These are phyloP conservation scores for Brasenia schreberi DNA, from an alignment of 164 flowering plant genomes.

Conservation along the genomic window DNA sequence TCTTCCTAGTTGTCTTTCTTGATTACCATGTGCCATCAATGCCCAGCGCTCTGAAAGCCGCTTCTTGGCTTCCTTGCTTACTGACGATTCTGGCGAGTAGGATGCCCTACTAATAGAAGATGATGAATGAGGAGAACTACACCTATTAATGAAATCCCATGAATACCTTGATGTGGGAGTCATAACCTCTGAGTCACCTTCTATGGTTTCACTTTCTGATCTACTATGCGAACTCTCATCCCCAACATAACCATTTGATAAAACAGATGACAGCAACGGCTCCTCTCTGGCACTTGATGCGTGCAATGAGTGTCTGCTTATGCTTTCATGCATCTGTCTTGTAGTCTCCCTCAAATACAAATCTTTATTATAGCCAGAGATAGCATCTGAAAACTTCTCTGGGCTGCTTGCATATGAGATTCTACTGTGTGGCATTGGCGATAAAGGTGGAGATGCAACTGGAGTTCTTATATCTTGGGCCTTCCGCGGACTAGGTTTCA, in stretches of 20 bases:
- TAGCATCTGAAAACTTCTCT: slow-evolving; percentile 24
- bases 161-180: slow-evolving; percentile 76
- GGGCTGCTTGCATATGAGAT: background rate
- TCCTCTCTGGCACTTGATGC: slow-evolving; percentile 29
- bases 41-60: slow-evolving; percentile 97
- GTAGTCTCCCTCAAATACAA: slow-evolving; percentile 65
- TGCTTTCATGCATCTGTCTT: slow-evolving; percentile 42
- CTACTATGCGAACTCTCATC: slow-evolving; percentile 74
- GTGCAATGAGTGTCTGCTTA: slow-evolving; percentile 20
- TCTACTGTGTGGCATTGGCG: slow-evolving; percentile 15
- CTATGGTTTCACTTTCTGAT: slow-evolving; percentile 55
- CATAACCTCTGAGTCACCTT: slow-evolving; percentile 53
- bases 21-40: slow-evolving; percentile 49
- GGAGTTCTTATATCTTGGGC: slow-evolving; percentile 32
- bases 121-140: slow-evolving; percentile 57
- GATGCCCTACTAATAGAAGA: slow-evolving; percentile 70
- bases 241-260: slow-evolving; percentile 76
- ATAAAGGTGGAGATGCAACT: slow-evolving; percentile 30
- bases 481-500: slow-evolving; percentile 64
- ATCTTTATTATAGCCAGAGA: slow-evolving; percentile 34
- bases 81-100: slow-evolving; percentile 80
- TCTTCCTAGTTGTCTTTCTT: slow-evolving; percentile 47
- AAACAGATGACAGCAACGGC: slow-evolving; percentile 51
- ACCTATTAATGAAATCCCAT: slow-evolving; percentile 62
- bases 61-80: slow-evolving; percentile 92